Conservation (phyloP, 164 flowering plant genomes). For the Brasenia schreberi region DNA sequence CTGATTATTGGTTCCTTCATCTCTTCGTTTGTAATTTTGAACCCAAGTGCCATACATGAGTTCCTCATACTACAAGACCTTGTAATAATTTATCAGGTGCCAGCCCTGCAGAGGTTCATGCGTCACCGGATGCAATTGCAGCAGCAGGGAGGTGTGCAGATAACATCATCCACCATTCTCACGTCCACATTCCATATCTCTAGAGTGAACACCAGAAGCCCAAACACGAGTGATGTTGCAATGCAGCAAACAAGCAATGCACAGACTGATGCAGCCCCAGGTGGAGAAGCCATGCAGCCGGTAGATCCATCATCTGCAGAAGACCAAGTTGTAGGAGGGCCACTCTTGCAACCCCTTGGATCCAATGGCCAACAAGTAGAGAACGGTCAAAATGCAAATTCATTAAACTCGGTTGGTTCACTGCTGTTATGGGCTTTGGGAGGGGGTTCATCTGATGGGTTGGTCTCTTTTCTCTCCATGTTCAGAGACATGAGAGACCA, state of each 20-base stretch:
- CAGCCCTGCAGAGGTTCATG: conserved; percentile 84
- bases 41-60: neutral
- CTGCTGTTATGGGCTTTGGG: conserved; percentile 74
- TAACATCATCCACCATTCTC: conserved; percentile 85
- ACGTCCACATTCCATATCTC: conserved; percentile 95
- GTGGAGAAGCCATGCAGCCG: conserved; percentile 7
- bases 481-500: conserved; percentile 74
- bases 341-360: conserved; percentile 25
- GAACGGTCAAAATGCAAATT: conserved; percentile 30
- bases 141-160: conserved; percentile 83
- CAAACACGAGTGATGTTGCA: conserved; percentile 20
- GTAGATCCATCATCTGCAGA: conserved; percentile 23
- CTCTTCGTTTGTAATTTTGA: neutral
- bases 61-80: neutral
- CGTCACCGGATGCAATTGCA: conserved; percentile 64
- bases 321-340: conserved; percentile 12
- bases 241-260: conserved; percentile 22
- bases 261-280: conserved; percentile 15
- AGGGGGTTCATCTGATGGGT: conserved; percentile 72
- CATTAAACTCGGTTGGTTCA: conserved; percentile 66
- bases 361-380: conserved; percentile 30
- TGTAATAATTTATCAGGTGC: conserved; percentile 39
- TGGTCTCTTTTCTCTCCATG: conserved; percentile 69
- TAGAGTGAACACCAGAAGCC: conserved; percentile 59
- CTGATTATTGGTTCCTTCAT: neutral